These are phyloP conservation scores for Harringtonia lauricola DNA, from an alignment of 2,329 filamentous ascomycete species.

Conservation along the genomic window DNA sequence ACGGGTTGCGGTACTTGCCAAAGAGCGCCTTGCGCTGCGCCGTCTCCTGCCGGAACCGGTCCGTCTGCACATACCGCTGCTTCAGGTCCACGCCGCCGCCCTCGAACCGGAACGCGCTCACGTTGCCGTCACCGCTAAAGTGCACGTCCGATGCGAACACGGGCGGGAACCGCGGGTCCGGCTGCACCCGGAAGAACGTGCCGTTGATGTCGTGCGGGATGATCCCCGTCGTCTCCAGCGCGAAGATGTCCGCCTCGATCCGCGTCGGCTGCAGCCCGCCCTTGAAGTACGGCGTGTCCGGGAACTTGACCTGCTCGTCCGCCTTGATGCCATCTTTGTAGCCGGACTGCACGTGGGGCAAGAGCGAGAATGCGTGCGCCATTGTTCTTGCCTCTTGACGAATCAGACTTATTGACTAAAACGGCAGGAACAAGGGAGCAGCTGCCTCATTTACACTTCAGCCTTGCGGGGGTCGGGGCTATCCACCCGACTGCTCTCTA, in stretches of 20 bases:
- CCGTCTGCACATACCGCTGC: conserved; percentile 30
- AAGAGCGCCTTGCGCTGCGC: conserved; percentile 29
- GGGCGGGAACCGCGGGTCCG: conserved; percentile 42
- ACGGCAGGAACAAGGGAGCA: not conserved
- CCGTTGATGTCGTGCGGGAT: conserved; percentile 33
- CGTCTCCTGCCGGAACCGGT: conserved; percentile 19
- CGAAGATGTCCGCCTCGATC: conserved; percentile 12
- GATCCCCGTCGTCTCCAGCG: conserved; percentile 14
- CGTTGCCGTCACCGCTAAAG: conserved; percentile 24
- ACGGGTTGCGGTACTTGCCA: conserved; percentile 46
- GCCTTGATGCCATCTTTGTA: conserved; percentile 12
- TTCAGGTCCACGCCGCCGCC: conserved; percentile 29
- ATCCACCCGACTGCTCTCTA: conserved; percentile 2
- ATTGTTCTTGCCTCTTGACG: conserved; percentile 6
- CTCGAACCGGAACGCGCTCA: conserved; percentile 28
- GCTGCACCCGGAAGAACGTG: conserved; percentile 38
- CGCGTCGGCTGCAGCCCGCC: conserved; percentile 12
- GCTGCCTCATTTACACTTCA: not conserved
- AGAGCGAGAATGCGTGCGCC: conserved; percentile 13
- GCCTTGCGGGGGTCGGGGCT: conserved; percentile 1
- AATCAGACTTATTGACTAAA: too few relatives aligned
- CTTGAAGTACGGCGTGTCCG: conserved; percentile 11
- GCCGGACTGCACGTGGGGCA: conserved; percentile 11
- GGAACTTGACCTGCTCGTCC: conserved; percentile 11
- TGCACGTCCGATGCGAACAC: conserved; percentile 39